phyloP scores from a whole-genome alignment of 148 eudicot genomes.

The Rhododendron henanense region DNA sequence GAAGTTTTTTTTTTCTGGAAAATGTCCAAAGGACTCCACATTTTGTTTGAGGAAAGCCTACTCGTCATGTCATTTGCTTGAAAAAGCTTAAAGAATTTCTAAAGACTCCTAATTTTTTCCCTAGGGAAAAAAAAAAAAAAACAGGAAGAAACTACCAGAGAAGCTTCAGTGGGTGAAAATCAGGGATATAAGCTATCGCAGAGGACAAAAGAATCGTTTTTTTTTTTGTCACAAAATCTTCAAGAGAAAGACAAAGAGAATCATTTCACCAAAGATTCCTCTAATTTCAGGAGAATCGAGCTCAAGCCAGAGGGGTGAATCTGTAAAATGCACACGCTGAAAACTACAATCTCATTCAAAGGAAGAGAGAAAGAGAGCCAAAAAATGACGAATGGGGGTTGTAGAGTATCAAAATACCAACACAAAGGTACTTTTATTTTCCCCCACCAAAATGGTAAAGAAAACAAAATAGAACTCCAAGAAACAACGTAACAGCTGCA shows the following conservation, averaged over 20 bases:
- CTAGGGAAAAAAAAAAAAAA: neutral
- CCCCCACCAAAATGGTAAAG: neutral
- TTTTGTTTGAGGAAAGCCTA: neutral
- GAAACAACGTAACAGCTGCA: neutral
- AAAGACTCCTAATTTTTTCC: neutral
- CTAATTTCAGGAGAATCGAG: neutral
- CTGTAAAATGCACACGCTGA: neutral
- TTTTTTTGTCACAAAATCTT: slow-evolving; percentile 8
- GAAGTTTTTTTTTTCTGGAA: neutral
- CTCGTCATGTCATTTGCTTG: neutral
- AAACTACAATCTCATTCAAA: neutral
- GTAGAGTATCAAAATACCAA: neutral
- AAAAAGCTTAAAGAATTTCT: neutral
- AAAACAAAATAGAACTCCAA: neutral
- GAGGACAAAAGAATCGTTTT: neutral
- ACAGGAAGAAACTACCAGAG: neutral
- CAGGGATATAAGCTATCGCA: neutral
- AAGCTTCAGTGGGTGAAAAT: neutral
- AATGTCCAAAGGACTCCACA: neutral
- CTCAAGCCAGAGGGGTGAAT: neutral
- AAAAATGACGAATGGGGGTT: neutral
- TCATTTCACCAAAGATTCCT: slow-evolving; percentile 11
- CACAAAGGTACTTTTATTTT: neutral
- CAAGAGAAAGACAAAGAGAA: slow-evolving; percentile 17
- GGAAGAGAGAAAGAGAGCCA: neutral